phyloP scores from a whole-genome alignment of 1,284 basidiomycete species.

The Laetiporus sulphureus region DNA sequence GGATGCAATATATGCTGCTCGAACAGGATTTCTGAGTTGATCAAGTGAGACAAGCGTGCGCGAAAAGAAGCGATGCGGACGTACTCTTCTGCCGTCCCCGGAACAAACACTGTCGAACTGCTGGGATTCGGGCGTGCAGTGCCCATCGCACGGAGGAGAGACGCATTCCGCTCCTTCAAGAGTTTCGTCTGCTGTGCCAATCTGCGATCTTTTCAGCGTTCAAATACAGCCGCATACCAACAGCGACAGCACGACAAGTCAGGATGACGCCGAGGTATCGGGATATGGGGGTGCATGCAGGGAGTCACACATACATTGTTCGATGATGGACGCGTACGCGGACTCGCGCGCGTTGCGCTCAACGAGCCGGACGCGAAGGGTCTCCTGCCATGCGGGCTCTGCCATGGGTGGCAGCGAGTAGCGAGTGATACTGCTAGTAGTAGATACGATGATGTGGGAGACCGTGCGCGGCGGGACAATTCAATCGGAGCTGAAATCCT shows the following conservation, averaged over 20 bases:
- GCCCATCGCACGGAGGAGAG: conserved; percentile 72
- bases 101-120: conserved; percentile 54
- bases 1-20: conserved; percentile 81
- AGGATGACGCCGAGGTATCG: conserved; percentile 17
- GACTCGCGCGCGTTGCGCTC: conserved; percentile 73
- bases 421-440: background rate
- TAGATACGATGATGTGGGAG: conserved; percentile 8
- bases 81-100: conserved; percentile 69
- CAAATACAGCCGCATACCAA: conserved; percentile 15
- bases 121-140: conserved; percentile 62
- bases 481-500: conserved; percentile 17
- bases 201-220: conserved; percentile 64
- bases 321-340: conserved; percentile 77
- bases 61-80: conserved; percentile 22
- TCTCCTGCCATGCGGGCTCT: conserved; percentile 77
- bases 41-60: conserved; percentile 12
- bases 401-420: conserved; percentile 42
- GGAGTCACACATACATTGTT: conserved; percentile 69
- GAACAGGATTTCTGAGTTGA: conserved; percentile 57
- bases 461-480: conserved; percentile 14
- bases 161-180: conserved; percentile 84
- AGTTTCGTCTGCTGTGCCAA: conserved; percentile 86
- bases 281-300: conserved; percentile 10
- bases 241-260: conserved; percentile 5
- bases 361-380: conserved; percentile 66